phyloP scores from a whole-genome alignment of 2,329 filamentous ascomycete species.

The Reticulascus tulasneorum region DNA sequence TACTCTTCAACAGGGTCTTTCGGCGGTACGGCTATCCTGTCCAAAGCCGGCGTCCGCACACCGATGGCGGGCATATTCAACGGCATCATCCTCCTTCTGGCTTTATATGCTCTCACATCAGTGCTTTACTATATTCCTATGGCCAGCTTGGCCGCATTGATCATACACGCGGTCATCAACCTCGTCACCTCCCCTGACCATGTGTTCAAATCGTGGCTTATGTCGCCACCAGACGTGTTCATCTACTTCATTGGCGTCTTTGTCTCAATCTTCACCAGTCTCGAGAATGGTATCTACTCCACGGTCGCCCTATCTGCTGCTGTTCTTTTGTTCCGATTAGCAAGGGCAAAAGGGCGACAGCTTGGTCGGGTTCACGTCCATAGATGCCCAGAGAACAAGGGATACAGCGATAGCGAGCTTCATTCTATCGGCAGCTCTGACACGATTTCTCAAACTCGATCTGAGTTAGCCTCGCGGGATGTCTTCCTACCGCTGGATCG shows the following conservation, averaged over 20 bases:
- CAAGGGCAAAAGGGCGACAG: conserved; percentile 41
- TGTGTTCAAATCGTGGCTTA: conserved; percentile 72
- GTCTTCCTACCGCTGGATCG: conserved; percentile 46
- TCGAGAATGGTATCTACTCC: conserved; percentile 47
- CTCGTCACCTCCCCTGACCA: conserved; percentile 69
- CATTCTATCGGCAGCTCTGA: conserved; percentile 5
- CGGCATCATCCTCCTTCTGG: conserved; percentile 68
- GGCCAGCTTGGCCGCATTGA: conserved; percentile 68
- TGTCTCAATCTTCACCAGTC: conserved; percentile 42
- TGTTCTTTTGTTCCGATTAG: conserved; percentile 40
- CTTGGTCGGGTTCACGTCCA: conserved; percentile 31
- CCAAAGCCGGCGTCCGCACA: conserved; percentile 76
- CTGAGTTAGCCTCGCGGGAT: conserved; percentile 10
- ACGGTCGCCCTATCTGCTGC: conserved; percentile 39
- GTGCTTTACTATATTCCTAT: conserved; percentile 80
- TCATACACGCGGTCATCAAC: conserved; percentile 79
- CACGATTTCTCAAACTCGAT: conserved; percentile 6
- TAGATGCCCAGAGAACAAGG: conserved; percentile 12
- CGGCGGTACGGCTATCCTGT: conserved; percentile 73
- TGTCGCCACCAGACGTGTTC: conserved; percentile 67
- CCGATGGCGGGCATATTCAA: conserved; percentile 77
- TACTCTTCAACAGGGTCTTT: conserved; percentile 44
- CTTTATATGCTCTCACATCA: conserved; percentile 71
- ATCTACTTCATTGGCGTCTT: conserved; percentile 74
- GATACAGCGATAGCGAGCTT: not conserved